Evolutionary conservation across 148 eudicot genomes (phyloP), one percentile per base, ranked within the genome.

Genomic region (Polygonum aviculare): DNA sequence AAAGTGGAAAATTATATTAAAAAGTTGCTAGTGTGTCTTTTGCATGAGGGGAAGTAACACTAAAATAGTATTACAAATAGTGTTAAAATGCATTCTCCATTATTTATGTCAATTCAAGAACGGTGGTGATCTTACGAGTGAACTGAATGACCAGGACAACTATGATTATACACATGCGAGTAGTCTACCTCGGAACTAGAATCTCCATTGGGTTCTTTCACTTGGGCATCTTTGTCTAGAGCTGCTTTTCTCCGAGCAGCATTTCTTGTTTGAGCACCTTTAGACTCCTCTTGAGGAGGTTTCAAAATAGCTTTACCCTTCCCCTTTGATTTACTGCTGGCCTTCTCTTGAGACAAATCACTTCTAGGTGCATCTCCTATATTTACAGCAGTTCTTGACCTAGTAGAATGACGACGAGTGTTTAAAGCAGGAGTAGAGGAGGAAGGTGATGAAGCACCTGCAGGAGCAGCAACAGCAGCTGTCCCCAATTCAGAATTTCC

Each of bases 211-310:
- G 83, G 84, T 39, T 97, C 83, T 77, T 93, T 91, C 86, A 88
- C 76, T 76, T 85, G 87, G 36, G 88, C 84, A 85, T 96, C 93
- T 84, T 93, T 91, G 55, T 90, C 93, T 75, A 86, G n/a, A 72
- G 88, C 89, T 39, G 94, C 94, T 81, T 87, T 87, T 81, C 90
- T 87, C 40, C 97, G 94, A 35, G 90, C 74, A 81, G 97, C 89
- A 86, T 92, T 92, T 81, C 98, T 87, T 52, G 99, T 96, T 75
- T 91, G 94, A 71, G 99, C 93, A 69, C 98, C 97, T 80, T 88
- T 87, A 22, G 83, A 73, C 71, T 87, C 97, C 73, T 87, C 95
- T 26, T 81, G 87, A 81, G 83, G 83, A 39, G 94, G 77, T 76
- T 88, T 96, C 73, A 96, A 65, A 71, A 96, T 82, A 72, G 97